Percentiles rank a stretch among this genome's conserved stretches.
Evolutionary conservation across 495 filamentous ascomycete genomes (phyloP).

Genomic region (Tuber indicum): DNA sequence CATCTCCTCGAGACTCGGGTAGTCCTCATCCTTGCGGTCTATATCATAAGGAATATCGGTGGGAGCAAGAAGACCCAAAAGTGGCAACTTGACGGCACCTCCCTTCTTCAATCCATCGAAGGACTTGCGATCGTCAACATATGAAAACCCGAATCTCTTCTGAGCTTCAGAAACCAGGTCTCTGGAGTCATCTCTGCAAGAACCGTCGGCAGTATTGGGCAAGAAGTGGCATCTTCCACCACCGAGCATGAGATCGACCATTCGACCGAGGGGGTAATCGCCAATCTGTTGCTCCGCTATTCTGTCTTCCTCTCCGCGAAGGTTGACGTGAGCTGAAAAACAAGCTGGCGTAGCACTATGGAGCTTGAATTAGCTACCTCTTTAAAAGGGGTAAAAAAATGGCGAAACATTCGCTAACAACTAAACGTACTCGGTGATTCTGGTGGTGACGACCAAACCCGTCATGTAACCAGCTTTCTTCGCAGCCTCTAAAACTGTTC

Average conservation of each 20-base stretch:
- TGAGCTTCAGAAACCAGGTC: slow-evolving; percentile 63
- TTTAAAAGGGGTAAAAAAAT: neutral
- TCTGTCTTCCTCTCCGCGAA: slow-evolving; percentile 71
- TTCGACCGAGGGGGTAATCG: slow-evolving; percentile 72
- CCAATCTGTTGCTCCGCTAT: slow-evolving; percentile 91
- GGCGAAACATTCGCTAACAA: neutral
- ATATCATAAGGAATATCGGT: slow-evolving; percentile 87
- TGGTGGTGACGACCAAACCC: slow-evolving; percentile 88
- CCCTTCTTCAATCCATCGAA: slow-evolving; percentile 73
- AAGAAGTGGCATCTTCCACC: slow-evolving; percentile 92
- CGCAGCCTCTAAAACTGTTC: slow-evolving; percentile 89
- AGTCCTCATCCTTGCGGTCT: slow-evolving; percentile 71
- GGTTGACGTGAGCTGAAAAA: slow-evolving; percentile 82
- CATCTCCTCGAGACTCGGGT: slow-evolving; percentile 92
- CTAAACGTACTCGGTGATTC: slow-evolving; percentile 63
- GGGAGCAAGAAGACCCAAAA: slow-evolving; percentile 79
- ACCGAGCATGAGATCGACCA: slow-evolving; percentile 85
- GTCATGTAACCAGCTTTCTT: slow-evolving; percentile 86
- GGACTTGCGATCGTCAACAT: slow-evolving; percentile 61
- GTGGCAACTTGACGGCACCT: slow-evolving; percentile 65
- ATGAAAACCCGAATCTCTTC: slow-evolving; percentile 69
- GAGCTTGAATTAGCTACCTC: neutral
- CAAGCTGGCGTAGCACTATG: slow-evolving; percentile 79
- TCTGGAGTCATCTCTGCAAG: slow-evolving; percentile 68
- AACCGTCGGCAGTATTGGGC: slow-evolving; percentile 65